phyloP scores from a whole-genome alignment of 768 basidiomycete species.

The Termitomyces sp. region DNA sequence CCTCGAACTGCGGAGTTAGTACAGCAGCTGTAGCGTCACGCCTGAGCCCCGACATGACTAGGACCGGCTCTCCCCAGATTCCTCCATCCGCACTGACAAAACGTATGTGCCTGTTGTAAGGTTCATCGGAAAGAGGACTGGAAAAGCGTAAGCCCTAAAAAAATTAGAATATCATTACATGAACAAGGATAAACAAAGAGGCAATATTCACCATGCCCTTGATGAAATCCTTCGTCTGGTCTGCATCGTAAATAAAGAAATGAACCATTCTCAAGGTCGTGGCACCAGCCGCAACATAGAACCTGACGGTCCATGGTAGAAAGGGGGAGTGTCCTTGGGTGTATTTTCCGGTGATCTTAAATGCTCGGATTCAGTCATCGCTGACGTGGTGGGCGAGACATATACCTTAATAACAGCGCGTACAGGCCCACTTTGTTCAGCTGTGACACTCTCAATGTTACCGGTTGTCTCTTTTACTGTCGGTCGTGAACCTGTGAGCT shows the following conservation, averaged over 20 bases:
- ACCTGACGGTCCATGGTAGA: constrained; percentile 30
- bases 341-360: constrained; percentile 30
- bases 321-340: constrained; percentile 27
- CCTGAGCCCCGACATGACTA: constrained; percentile 30
- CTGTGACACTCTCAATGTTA: constrained; percentile 22
- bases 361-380: background rate
- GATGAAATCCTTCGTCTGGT: constrained; percentile 33
- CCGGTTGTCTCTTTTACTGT: constrained; percentile 20
- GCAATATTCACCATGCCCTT: constrained; percentile 24
- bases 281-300: constrained; percentile 29
- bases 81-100: constrained; percentile 27
- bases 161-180: background rate
- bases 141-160: constrained; percentile 26
- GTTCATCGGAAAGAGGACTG: constrained; percentile 28
- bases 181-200: background rate
- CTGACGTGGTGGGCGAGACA: background rate
- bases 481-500: constrained; percentile 20
- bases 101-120: constrained; percentile 31
- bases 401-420: constrained; percentile 31
- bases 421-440: constrained; percentile 32
- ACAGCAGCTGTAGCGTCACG: constrained; percentile 33
- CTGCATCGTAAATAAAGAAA: constrained; percentile 34
- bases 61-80: constrained; percentile 33
- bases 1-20: constrained; percentile 30
- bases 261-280: constrained; percentile 28